Conservation (phyloP, 352 stramenopile species). For the Ophiocytium majus region DNA sequence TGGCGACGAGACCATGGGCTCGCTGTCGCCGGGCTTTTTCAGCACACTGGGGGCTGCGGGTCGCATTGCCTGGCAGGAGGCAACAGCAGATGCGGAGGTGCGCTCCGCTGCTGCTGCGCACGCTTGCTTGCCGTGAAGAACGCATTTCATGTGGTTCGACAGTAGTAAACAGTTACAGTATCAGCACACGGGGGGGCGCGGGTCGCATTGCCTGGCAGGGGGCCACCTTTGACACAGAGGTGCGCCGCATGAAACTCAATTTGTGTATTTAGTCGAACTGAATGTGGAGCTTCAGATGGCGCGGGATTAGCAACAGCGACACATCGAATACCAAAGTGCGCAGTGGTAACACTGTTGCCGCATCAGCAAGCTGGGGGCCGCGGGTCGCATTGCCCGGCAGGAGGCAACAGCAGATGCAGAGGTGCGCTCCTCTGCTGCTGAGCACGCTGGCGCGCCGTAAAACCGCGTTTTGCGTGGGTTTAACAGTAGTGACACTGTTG, state of each 20-base stretch:
- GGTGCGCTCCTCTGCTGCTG: not conserved
- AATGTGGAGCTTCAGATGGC: too few relatives aligned
- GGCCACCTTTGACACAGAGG: not conserved
- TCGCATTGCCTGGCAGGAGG: conserved; percentile 65
- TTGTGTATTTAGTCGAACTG: not conserved
- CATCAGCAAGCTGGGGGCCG: conserved; percentile 66
- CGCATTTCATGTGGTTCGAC: not conserved
- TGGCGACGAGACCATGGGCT: conserved; percentile 80
- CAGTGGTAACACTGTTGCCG: conserved; percentile 65
- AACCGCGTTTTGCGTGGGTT: too few relatives aligned
- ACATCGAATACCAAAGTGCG: not conserved
- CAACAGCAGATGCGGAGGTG: not conserved
- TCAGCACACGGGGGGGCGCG: conserved; percentile 67
- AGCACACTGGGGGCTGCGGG: conserved; percentile 68
- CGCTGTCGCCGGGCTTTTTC: conserved; percentile 60
- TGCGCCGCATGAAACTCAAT: not conserved
- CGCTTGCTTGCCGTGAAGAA: not conserved
- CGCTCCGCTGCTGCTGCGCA: not conserved
- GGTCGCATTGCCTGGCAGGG: conserved; percentile 66
- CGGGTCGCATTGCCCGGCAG: conserved; percentile 66
- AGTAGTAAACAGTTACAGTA: not conserved
- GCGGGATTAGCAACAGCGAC: too few relatives aligned
- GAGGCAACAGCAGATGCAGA: not conserved
- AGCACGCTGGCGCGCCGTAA: too few relatives aligned
- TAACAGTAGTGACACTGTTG: too few relatives aligned